Conservation (phyloP, 148 eudicot genomes). For the Rhododendron vialii region DNA sequence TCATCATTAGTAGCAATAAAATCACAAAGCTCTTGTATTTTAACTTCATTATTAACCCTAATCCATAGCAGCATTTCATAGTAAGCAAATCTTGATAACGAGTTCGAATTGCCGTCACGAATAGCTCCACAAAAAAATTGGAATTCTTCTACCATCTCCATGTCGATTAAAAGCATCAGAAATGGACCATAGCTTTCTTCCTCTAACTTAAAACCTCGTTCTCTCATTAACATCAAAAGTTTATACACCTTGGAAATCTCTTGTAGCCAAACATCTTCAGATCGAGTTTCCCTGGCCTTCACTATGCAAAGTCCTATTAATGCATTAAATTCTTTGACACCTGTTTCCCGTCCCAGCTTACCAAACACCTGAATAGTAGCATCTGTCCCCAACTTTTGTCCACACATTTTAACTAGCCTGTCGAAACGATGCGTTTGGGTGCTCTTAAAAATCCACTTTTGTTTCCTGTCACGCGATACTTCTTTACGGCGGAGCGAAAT, state of each 20-base stretch:
- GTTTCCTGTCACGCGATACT: conserved; percentile 54
- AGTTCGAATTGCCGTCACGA: conserved; percentile 49
- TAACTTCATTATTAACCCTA: conserved; percentile 59
- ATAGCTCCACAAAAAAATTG: conserved; percentile 46
- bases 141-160: conserved; percentile 64
- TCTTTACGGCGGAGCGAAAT: conserved; percentile 48
- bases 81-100: conserved; percentile 67
- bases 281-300: conserved; percentile 49
- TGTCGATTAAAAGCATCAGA: conserved; percentile 62
- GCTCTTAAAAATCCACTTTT: conserved; percentile 61
- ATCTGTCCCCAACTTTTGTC: conserved; percentile 54
- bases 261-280: conserved; percentile 46
- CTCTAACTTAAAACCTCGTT: conserved; percentile 62
- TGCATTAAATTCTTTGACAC: conserved; percentile 65
- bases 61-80: conserved; percentile 86
- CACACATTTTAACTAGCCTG: conserved; percentile 47
- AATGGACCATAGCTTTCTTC: conserved; percentile 81
- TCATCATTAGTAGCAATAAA: conserved; percentile 31
- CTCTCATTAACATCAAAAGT: conserved; percentile 53
- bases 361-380: conserved; percentile 43
- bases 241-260: conserved; percentile 53
- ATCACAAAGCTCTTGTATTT: conserved; percentile 53
- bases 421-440: conserved; percentile 43
- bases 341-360: conserved; percentile 71
- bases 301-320: conserved; percentile 53